Percentiles rank a stretch among this genome's conserved stretches.
Evolutionary conservation across 805 yeast species (phyloP).

Genomic region (Jamesozyma piceae): DNA sequence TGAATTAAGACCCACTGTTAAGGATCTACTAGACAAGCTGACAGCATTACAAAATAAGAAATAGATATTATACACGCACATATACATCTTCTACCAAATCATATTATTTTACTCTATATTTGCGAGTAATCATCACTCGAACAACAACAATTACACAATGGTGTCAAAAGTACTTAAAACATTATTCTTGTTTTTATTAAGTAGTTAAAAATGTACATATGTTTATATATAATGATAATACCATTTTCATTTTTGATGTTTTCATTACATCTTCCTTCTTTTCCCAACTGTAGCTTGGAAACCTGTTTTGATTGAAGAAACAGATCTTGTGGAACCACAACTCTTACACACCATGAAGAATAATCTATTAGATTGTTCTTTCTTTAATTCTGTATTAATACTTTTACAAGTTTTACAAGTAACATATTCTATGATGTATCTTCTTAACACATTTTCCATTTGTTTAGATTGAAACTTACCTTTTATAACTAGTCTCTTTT

Average conservation of each 20-base stretch:
- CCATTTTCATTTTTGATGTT: background rate
- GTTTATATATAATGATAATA: constrained; percentile 3
- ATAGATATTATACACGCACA: no score
- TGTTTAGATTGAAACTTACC: constrained; percentile 98
- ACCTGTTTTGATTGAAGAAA: constrained; percentile 96
- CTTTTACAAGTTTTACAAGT: constrained; percentile 98
- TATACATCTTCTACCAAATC: no score
- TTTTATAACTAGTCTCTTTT: constrained; percentile 90
- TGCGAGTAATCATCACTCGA: background rate
- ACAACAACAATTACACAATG: no score
- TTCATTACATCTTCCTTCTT: constrained; percentile 52
- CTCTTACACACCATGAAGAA: constrained; percentile 96
- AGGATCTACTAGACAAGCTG: constrained; percentile 44
- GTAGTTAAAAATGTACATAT: constrained; percentile 4
- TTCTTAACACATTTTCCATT: constrained; percentile 90
- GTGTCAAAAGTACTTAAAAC: background rate
- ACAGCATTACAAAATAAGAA: constrained; percentile 3
- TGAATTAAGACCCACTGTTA: constrained; percentile 51
- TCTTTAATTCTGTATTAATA: constrained; percentile 89
- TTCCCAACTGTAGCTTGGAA: constrained; percentile 96
- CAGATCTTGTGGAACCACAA: constrained; percentile 96
- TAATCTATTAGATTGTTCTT: constrained; percentile 92
- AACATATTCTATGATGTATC: constrained; percentile 94
- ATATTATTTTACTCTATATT: background rate
- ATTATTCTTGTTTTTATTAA: constrained; percentile 1